These are phyloP conservation scores for Geosiphon pyriformis DNA, from an alignment of 192 early-diverging fungal genomes.

Conservation along the genomic window DNA sequence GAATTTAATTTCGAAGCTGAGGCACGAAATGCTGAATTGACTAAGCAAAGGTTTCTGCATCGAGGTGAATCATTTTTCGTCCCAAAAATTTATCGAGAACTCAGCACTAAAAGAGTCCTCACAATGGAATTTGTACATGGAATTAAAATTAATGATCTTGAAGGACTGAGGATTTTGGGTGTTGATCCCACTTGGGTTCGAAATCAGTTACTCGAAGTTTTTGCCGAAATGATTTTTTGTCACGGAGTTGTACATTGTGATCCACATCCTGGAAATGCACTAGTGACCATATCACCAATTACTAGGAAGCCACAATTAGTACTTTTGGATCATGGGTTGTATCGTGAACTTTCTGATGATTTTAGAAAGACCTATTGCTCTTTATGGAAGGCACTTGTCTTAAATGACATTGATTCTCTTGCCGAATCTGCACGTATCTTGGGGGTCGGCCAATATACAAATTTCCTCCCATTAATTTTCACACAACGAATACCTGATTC, in stretches of 20 bases:
- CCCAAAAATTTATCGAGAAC: constrained; percentile 42
- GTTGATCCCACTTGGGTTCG: constrained; percentile 41
- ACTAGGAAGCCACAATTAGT: constrained; percentile 37
- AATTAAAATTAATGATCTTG: constrained; percentile 44
- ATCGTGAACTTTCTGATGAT: constrained; percentile 37
- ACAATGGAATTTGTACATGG: constrained; percentile 52
- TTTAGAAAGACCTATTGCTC: constrained; percentile 47
- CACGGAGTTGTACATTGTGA: constrained; percentile 43
- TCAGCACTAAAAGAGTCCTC: constrained; percentile 39
- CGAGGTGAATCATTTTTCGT: constrained; percentile 34
- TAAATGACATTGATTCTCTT: constrained; percentile 37
- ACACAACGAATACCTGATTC: constrained; percentile 39
- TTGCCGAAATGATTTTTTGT: constrained; percentile 48
- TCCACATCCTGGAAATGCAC: constrained; percentile 32
- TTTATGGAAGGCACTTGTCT: constrained; percentile 44
- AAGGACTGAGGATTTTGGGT: constrained; percentile 34
- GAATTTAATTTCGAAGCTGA: constrained; percentile 47
- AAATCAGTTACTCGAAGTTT: constrained; percentile 37
- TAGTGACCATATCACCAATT: constrained; percentile 24
- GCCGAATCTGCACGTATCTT: constrained; percentile 25
- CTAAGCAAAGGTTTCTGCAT: constrained; percentile 41
- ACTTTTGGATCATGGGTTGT: constrained; percentile 46
- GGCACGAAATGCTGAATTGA: constrained; percentile 41
- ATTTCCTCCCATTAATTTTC: constrained; percentile 44
- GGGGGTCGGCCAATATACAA: constrained; percentile 35